Base-by-base conservation (phyloP, 1,284 basidiomycete genomes). In the Malassezia arunalokei region DNA sequence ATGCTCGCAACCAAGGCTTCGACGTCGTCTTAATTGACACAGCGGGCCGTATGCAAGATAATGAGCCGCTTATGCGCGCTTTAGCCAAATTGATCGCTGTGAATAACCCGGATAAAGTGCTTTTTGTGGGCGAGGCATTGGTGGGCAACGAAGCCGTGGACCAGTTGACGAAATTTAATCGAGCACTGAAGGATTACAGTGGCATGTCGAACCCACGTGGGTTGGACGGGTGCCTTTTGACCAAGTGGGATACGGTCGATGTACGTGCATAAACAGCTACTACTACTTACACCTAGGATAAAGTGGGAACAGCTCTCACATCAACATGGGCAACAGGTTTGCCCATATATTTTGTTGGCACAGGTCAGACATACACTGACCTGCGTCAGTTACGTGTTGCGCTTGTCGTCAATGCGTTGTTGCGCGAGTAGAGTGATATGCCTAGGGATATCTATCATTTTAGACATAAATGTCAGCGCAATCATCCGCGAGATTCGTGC, bases 111-210 rank as follows among this genome's bases (percentile, higher is more conserved):
- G 71, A 73, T 59, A 70, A 70, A 58, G 66, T 71, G 42, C 57
- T 73, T 45, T 73, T 73, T 58, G 71, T 73, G 14, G 71, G 71
- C 37, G 71, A 73, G 47, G 71, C 71, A 15, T 57, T 73, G 45
- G 69, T 72, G 35, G 71, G 71, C 12, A 73, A 73, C 46, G 71
- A 73, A 59, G 71, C 71, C 1, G 67, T 71, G 3, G 68, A 68
- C 40, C 71, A 73, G 45, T 61, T 73, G 43, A 67, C 62, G 31
- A 66, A 66, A 38, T 73, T 73, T 37, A 62, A 73, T 49, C 53
- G 63, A 4, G 64, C 67, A 1, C 57, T 73, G 51, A 67, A 67
- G 51, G 68, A 73, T 44, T 71, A 68, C 53, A 66, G 64, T 43
- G 69, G 68, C 5, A 58, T 71, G 28, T 59, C 62, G 52, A 63